Conservation (phyloP, 805 yeast species). For the Lachancea fermentati region DNA sequence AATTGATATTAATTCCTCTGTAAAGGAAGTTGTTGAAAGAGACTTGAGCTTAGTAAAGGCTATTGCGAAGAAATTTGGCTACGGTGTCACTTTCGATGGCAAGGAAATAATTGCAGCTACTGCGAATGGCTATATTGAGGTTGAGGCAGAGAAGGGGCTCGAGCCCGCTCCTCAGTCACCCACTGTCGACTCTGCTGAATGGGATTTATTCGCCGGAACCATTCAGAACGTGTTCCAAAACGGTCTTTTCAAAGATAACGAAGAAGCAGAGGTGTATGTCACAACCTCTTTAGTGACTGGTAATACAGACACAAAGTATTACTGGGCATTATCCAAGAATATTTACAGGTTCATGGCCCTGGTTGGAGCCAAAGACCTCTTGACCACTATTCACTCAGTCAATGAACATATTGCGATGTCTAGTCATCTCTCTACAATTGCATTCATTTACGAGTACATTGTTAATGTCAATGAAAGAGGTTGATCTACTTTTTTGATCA, state of each 20-base stretch:
- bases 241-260: slow-evolving; percentile 30
- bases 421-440: slow-evolving; percentile 55
- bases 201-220: slow-evolving; percentile 45
- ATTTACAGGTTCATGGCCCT: slow-evolving; percentile 44
- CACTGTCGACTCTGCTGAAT: slow-evolving; percentile 29
- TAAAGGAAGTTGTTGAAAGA: slow-evolving; percentile 38
- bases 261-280: slow-evolving; percentile 27
- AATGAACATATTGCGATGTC: slow-evolving; percentile 53
- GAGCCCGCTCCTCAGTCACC: slow-evolving; percentile 42
- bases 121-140: slow-evolving; percentile 28
- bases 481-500: too few relatives aligned
- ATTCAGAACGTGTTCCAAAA: slow-evolving; percentile 52
- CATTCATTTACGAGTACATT: slow-evolving; percentile 49
- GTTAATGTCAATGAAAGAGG: slow-evolving; percentile 26
- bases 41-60: slow-evolving; percentile 33
- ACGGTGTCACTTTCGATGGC: slow-evolving; percentile 38
- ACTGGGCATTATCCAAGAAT: slow-evolving; percentile 50
- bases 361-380: slow-evolving; percentile 12
- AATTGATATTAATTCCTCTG: slow-evolving; percentile 50
- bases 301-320: slow-evolving; percentile 57
- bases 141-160: slow-evolving; percentile 18
- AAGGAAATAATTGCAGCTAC: slow-evolving; percentile 22
- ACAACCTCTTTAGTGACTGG: slow-evolving; percentile 51
- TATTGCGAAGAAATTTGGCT: slow-evolving; percentile 43
- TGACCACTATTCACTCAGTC: slow-evolving; percentile 50